phyloP scores from a whole-genome alignment of 306 rosid genomes.

The Myrica gale region DNA sequence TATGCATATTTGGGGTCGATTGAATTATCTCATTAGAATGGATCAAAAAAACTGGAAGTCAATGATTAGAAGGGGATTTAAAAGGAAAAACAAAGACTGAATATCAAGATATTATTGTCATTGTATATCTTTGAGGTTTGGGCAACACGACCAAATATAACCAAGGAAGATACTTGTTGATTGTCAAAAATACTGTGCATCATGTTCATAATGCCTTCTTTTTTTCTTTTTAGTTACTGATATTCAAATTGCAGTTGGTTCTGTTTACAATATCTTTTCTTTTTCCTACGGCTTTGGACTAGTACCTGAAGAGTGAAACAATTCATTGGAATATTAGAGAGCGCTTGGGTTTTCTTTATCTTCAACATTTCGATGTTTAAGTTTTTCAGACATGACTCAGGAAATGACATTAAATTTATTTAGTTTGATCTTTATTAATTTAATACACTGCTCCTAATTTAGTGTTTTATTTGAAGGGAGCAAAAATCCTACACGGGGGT shows the following conservation, averaged over 20 bases:
- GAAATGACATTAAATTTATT: slow-evolving; percentile 14
- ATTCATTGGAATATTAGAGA: too few species aligned
- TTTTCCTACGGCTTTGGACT: neutral
- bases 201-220: neutral
- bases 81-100: neutral
- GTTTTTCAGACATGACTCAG: neutral
- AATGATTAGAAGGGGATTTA: neutral
- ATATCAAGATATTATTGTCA: neutral
- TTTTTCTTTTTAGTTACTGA: neutral
- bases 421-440: slow-evolving; percentile 21
- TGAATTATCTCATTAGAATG: neutral
- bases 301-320: neutral
- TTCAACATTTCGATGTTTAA: neutral
- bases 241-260: neutral
- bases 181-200: neutral
- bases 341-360: slow-evolving; percentile 4
- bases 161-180: neutral
- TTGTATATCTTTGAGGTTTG: neutral
- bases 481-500: slow-evolving; percentile 80
- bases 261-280: neutral
- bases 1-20: too few species aligned
- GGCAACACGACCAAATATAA: neutral
- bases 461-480: slow-evolving; percentile 63
- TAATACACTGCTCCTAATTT: slow-evolving; percentile 15
- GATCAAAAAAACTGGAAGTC: neutral